A percentile compares a stretch with the other conserved stretches of the same genome.
These are phyloP conservation scores for Pyrrhoderma noxium DNA, from an alignment of 1,284 basidiomycete genomes.

Conservation along the genomic window DNA sequence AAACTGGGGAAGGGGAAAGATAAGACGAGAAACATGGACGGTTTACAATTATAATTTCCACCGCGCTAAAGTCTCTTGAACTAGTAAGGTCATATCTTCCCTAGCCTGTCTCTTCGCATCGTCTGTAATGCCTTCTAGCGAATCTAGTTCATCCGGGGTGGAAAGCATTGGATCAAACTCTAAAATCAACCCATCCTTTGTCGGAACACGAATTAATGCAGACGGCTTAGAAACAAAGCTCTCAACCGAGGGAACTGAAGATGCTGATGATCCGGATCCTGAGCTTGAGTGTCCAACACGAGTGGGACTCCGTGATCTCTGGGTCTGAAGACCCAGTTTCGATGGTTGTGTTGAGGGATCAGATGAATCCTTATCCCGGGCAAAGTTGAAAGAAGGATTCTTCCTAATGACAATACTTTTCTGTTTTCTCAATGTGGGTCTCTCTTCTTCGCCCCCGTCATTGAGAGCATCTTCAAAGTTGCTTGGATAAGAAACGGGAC, in stretches of 20 bases:
- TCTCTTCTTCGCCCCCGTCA: conserved; percentile 21
- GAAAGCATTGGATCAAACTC: conserved; percentile 72
- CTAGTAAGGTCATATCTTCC: conserved; percentile 62
- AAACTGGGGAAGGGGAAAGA: background rate
- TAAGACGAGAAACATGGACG: too few species aligned
- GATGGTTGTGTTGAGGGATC: conserved; percentile 37
- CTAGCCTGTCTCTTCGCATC: conserved; percentile 75
- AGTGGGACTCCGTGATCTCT: conserved; percentile 24
- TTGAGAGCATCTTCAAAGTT: conserved; percentile 21
- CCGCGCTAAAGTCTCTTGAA: conserved; percentile 62
- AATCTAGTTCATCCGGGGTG: conserved; percentile 60
- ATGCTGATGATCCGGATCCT: conserved; percentile 25
- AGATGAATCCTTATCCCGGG: conserved; percentile 30
- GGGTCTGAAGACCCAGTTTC: too few species aligned
- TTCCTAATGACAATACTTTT: conserved; percentile 57
- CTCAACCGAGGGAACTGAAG: too few species aligned
- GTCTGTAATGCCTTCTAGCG: conserved; percentile 65
- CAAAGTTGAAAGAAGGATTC: conserved; percentile 38
- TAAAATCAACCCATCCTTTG: conserved; percentile 65
- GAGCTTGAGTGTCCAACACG: conserved; percentile 37
- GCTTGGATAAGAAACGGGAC: conserved; percentile 53
- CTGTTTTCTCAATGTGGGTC: conserved; percentile 37
- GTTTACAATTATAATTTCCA: conserved; percentile 64
- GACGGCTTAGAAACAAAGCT: conserved; percentile 24
- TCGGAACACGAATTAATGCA: conserved; percentile 61